Evolutionary conservation across 805 yeast species (phyloP), one percentile per base, ranked within the genome.

Genomic region (Saccharomycopsis sp.): DNA sequence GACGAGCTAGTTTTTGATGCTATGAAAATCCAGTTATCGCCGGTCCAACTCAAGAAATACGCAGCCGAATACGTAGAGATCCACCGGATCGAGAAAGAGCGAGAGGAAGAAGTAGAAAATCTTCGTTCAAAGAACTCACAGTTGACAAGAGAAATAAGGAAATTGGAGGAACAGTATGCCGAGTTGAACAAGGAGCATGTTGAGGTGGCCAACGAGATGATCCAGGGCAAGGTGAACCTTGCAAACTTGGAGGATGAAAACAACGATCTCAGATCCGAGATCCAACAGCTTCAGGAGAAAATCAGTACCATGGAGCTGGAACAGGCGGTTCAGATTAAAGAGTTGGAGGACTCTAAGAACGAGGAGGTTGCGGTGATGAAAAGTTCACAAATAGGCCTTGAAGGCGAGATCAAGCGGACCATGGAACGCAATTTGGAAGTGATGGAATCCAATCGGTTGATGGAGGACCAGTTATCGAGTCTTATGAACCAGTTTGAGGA

Each of bases 151-250:
- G 89, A 89, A 63, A 85, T 90, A 56, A 79, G 87, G 66, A 79
- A 83, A 60, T 75, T 91, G 44, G 96, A 90, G 70, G 76, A 83
- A 17, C 80, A 85, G 22, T 84, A 85, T 66, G 81, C 86, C 2
- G 74, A 82, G 1, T 73, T 93, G 60, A 90, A 89, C 68, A 77
- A 82, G 61, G 97, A 92, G 67, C 97, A 94, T 70, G 82, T 91
- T 29, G 87, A 82, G 57, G 82, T 91, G 44, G 96, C 96, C 2
- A 93, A 92, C 71, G 89, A 85, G 64, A 82, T 94, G 84, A 90
- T 93, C 38, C 83, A 82, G 63, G 86, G 88, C 47, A 85, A 94
- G 66, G 81, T 92, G 47, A 80, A 77, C 56, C 76, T 87, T 24
- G 97, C 96, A 1, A 85, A 86, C 38, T 70, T 93, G 24, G 75